Evolutionary conservation across 768 basidiomycete genomes (phyloP), one percentile per base, ranked within the genome.

Genomic region (Collybiopsis confluens): DNA sequence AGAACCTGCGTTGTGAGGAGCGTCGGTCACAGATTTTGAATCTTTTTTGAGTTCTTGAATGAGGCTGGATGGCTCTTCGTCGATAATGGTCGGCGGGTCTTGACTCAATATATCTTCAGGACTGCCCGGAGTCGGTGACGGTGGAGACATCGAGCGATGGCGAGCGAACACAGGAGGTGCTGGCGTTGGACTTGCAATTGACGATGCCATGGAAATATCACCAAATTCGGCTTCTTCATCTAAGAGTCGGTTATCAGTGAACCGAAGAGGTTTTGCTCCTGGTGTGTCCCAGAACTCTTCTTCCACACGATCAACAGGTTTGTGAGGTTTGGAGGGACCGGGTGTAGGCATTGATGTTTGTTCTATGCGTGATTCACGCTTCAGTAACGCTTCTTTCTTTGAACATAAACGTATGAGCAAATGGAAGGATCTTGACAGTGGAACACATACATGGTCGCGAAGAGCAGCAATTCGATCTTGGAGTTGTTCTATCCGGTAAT

Each of bases 231-330:
- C 76, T 18, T 81, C 70, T 58, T 89, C 87, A 57, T 88, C 79
- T 63, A 82, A 65, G 26, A 86, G 69, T 13, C 82, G 71, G 55
- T 82, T 82, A 37, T 84, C 81, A 1, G 77, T 77, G 57, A 90
- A 88, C 48, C 77, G 80, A 13, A 89, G 70, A 0, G 80, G 80
- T 36, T 83, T 82, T 9, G 68, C 67, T 2, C 76, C 76, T 6
- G 85, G 82, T 0, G 85, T 83, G 27, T 74, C 77, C 83, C 85
- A 87, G 61, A 86, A 83, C 38, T 82, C 77, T 62, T 86, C 85
- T 24, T 77, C 50, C 18, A 28, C 41, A 27, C 27, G 18, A 41
- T 45, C 35, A 18, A 33, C 24, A 23, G 49, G 49, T 37, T 62
- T 45, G 49, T 46, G 26, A 60, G 61, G 45, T 61, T 58, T 47